Evolutionary conservation across 1,284 basidiomycete species (phyloP).

Genomic region (Wallemia mellicola): DNA sequence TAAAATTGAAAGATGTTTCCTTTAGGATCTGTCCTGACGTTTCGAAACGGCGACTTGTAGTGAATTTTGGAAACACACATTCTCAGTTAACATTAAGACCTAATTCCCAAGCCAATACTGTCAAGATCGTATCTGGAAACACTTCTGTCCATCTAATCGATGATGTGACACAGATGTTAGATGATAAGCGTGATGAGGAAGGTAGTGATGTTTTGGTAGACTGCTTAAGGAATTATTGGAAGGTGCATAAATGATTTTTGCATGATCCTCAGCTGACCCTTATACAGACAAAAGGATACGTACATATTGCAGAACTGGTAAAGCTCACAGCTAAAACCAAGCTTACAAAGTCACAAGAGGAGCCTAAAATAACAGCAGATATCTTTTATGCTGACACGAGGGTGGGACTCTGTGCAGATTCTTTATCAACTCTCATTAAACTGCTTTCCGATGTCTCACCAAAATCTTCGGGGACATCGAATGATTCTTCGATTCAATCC

Average conservation of each 20-base stretch:
- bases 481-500: conserved; percentile 1
- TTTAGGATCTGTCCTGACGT: neutral
- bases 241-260: conserved; percentile 20
- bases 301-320: conserved; percentile 29
- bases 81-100: conserved; percentile 29
- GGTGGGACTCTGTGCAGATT: conserved; percentile 8
- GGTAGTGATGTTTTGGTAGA: conserved; percentile 5
- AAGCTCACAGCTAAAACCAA: conserved; percentile 17
- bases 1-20: neutral
- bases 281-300: conserved; percentile 22
- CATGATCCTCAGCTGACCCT: conserved; percentile 1
- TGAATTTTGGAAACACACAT: conserved; percentile 39
- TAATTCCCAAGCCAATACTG: conserved; percentile 28
- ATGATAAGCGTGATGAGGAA: conserved; percentile 5
- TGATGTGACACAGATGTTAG: conserved; percentile 19
- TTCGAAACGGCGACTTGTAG: conserved; percentile 19
- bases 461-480: neutral
- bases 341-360: conserved; percentile 23
- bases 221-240: conserved; percentile 29
- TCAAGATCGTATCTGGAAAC: conserved; percentile 23
- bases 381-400: conserved; percentile 14
- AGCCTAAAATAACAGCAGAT: conserved; percentile 25
- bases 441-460: conserved; percentile 3
- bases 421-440: conserved; percentile 4
- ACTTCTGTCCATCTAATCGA: conserved; percentile 31